These are phyloP conservation scores for Pilatotrama ljubarskyi DNA, from an alignment of 768 basidiomycete species.

Conservation along the genomic window DNA sequence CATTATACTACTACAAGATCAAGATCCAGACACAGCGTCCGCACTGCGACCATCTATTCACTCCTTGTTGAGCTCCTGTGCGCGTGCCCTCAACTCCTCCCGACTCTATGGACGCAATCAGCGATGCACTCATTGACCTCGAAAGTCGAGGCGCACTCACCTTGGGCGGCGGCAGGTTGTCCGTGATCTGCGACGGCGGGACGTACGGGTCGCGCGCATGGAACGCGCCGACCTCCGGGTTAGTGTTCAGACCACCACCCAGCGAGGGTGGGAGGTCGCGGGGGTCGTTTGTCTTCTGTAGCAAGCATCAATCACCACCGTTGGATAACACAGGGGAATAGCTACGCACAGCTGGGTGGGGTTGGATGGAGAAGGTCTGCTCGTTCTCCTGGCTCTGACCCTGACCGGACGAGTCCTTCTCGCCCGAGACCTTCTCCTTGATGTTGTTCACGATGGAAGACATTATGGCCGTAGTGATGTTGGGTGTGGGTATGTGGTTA, in stretches of 20 bases:
- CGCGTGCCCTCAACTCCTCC: constrained; percentile 21
- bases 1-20: not conserved
- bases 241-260: constrained; percentile 23
- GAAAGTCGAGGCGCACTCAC: not conserved
- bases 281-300: constrained; percentile 62
- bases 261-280: constrained; percentile 45
- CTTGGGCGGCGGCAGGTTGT: constrained; percentile 7
- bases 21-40: no score
- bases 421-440: constrained; percentile 21
- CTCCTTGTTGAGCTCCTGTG: constrained; percentile 23
- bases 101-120: constrained; percentile 14
- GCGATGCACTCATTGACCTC: not conserved
- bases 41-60: not conserved
- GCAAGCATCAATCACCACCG: not conserved
- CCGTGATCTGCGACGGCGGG: not conserved
- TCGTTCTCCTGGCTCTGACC: constrained; percentile 31
- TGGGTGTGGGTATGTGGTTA: not conserved
- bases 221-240: constrained; percentile 27
- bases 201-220: constrained; percentile 13
- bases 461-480: constrained; percentile 7
- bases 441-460: constrained; percentile 21
- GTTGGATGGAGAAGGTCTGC: constrained; percentile 51
- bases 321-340: not conserved
- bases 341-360: constrained; percentile 51
- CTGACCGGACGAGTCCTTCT: constrained; percentile 2